Evolutionary conservation across 495 filamentous ascomycete genomes (phyloP), one percentile per base, ranked within the genome.

Genomic region (Annulohypoxylon bovei): DNA sequence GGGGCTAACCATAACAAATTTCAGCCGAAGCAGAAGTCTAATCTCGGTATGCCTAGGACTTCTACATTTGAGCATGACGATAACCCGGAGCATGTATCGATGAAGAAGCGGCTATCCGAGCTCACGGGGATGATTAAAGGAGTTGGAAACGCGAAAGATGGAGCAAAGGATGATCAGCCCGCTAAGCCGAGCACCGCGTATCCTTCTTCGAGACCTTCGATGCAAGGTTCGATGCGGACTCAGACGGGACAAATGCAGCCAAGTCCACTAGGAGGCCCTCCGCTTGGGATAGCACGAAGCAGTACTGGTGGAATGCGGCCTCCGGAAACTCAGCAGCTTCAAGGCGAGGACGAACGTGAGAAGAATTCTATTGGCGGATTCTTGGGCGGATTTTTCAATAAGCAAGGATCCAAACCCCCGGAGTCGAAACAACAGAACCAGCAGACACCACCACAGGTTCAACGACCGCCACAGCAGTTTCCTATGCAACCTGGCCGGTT

Each of bases 81-180:
- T n/a, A 57, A 25, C 1, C 37, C 64, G n/a, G 72, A 73, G 22
- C 58, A 54, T 27, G 32, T 33, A 7, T 70, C 67, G 16, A 70
- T 69, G 60, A 77, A 68, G 44, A 75, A 73, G 52, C 63, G 72
- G 25, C 40, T 77, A 1, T 77, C 75, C 6, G 75, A 77, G 46
- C 67, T 77, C 9, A 75, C 69, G 37, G 75, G 73, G 9, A 77
- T 77, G 73, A 77, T 77, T 8, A 73, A 68, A 54, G 73, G 72
- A 4, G 75, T 75, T 18, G 75, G 72, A 8, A 69, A 62, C 32
- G 75, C 70, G 50, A 77, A 73, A 54, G 75, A 77, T n/a, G 70
- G 73, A 4, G 44, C 39, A 20, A 77, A 66, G 42, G 75, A 77
- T 20, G 73, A 77, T 16, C 67, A 73, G 28, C 72, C 75, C 20